Conservation (phyloP, 805 yeast species). For the Wickerhamomyces tratensis region DNA sequence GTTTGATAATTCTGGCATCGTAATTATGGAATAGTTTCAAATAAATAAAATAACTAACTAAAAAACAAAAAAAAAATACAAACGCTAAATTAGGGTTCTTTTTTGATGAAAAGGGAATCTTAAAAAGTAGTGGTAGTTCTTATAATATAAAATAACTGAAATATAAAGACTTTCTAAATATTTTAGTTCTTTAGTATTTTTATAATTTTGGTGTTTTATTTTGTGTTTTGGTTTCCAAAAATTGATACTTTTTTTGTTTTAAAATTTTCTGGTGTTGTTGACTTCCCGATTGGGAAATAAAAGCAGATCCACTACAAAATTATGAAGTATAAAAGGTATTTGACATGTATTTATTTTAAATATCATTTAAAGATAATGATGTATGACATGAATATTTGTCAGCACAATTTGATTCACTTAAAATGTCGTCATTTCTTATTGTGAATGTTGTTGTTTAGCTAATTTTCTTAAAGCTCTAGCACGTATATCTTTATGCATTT, state of each 20-base stretch:
- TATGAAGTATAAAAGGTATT: no score
- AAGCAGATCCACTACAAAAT: background rate
- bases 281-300: constrained; percentile 6
- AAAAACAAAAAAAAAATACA: no score
- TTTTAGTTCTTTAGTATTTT: constrained; percentile 61
- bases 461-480: constrained; percentile 73
- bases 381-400: no score
- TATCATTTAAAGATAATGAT: no score
- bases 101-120: no score
- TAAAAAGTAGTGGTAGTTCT: no score
- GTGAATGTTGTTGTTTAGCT: constrained; percentile 25
- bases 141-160: no score
- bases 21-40: background rate
- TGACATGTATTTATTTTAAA: no score
- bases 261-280: background rate
- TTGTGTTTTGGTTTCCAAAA: background rate
- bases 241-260: no score
- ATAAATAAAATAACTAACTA: no score
- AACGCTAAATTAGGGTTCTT: no score
- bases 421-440: constrained; percentile 1
- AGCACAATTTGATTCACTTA: background rate
- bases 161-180: no score
- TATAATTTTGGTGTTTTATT: constrained; percentile 70
- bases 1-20: constrained; percentile 82
- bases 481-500: constrained; percentile 76